phyloP scores from a whole-genome alignment of 768 basidiomycete genomes.

The Amanita muscaria region DNA sequence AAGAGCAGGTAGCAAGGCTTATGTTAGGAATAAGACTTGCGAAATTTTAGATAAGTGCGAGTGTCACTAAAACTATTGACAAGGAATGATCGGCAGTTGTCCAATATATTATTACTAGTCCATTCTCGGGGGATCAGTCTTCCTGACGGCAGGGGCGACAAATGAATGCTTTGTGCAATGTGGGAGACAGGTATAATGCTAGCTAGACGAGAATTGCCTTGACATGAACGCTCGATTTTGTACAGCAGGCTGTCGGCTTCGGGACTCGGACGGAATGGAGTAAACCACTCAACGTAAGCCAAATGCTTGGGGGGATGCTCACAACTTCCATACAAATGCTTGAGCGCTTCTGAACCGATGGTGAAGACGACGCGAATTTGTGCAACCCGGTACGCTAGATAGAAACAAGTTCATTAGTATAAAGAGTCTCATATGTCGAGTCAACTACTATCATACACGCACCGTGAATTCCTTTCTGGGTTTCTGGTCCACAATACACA shows the following conservation, averaged over 20 bases:
- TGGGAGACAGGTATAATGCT: conserved; percentile 18
- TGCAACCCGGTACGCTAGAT: conserved; percentile 18
- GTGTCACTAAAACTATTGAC: background rate
- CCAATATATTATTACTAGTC: background rate
- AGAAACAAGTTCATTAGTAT: background rate
- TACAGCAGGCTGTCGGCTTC: conserved; percentile 15
- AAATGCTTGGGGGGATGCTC: conserved; percentile 11
- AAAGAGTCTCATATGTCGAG: no score
- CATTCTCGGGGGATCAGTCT: background rate
- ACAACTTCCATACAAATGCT: conserved; percentile 6
- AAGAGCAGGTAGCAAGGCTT: no score
- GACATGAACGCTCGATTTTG: conserved; percentile 5
- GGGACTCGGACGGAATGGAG: conserved; percentile 13
- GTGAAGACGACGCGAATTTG: conserved; percentile 20
- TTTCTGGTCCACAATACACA: background rate
- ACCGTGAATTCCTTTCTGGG: background rate
- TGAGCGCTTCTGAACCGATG: conserved; percentile 10
- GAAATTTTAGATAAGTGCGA: background rate
- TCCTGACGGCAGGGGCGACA: background rate
- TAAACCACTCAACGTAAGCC: conserved; percentile 23
- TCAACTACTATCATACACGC: background rate
- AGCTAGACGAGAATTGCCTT: conserved; percentile 10
- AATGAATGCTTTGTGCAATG: conserved; percentile 12
- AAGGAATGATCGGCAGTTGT: background rate
- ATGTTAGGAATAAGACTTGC: no score